Evolutionary conservation across 306 rosid species (phyloP), one percentile per base, ranked within the genome.

Genomic region (Boehmeria nivea): DNA sequence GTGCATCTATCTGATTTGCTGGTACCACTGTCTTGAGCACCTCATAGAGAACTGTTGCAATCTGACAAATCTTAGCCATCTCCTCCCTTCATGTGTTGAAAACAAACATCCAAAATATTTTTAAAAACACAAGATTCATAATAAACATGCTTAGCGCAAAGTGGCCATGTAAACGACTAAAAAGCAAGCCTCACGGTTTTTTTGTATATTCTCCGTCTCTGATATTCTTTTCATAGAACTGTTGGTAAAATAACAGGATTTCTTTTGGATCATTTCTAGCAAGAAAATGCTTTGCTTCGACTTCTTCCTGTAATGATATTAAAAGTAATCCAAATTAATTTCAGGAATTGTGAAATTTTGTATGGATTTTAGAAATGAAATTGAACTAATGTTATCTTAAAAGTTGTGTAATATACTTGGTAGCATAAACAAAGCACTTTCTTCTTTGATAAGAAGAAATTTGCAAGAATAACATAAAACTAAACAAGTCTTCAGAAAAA

Each of bases 31-130:
- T 76, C 78, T 59, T 79, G 76, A 93, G 81, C 61, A 81, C 96
- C 26, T 83, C 95, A 70, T 71, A 83, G 61, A 93, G 78, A 8
- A 85, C 96, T 1, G 78, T 60, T 42, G 96, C 96, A 75, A 77
- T 87, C 76, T 83, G 95, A 72, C 69, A 69, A 62, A 60, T 67
- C 76, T 74, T 87, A 34, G 84, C 86, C 88, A 87, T 87, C 75
- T 93, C 99, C 84, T 87, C 99, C 74, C 99, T 91, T 69, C 75
- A 83, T 54, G 54, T 61, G 34, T 42, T 66, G 56, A 45, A 69
- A 62, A 47, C 62, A 54, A 24, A 69, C 8, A 4, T n/a, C n/a
- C n/a, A n/a, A n/a, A n/a, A n/a, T n/a, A n/a, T n/a, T n/a, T 26
- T 15, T 52, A 59, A 63, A 16, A 47, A 10, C 16, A 17, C 3